Percentiles rank a stretch among this genome's conserved stretches.
Conservation (phyloP, 2,329 filamentous ascomycete genomes). For the Pseudophaeomoniella oleicola region DNA sequence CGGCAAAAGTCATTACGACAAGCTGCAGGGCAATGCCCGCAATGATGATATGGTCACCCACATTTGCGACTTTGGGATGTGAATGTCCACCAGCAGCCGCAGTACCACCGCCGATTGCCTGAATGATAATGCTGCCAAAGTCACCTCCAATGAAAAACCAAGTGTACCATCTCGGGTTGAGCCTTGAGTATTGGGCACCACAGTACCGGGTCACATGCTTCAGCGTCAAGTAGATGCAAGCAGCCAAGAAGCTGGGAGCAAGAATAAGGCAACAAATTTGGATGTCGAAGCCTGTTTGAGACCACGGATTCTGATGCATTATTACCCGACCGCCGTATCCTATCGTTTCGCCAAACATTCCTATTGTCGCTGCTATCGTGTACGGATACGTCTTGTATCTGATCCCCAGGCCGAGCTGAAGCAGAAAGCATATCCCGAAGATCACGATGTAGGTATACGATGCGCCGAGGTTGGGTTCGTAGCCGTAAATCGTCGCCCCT, state of each 20-base stretch:
- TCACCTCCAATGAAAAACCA: conserved; percentile 48
- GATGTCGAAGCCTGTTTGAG: conserved; percentile 32
- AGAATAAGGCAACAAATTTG: conserved; percentile 43
- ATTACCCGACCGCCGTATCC: conserved; percentile 43
- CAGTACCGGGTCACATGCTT: conserved; percentile 43
- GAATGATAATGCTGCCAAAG: conserved; percentile 41
- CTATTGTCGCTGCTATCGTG: conserved; percentile 32
- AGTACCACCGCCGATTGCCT: conserved; percentile 43
- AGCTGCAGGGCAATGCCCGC: conserved; percentile 45
- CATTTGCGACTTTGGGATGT: conserved; percentile 21
- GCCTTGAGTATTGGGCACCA: conserved; percentile 32
- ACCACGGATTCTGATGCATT: conserved; percentile 39
- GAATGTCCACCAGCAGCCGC: conserved; percentile 30
- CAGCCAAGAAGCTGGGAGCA: conserved; percentile 40
- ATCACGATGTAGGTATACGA: conserved; percentile 39
- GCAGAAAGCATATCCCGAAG: conserved; percentile 33
- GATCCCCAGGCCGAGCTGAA: conserved; percentile 34
- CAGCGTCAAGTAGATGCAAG: conserved; percentile 40
- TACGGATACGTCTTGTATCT: conserved; percentile 42
- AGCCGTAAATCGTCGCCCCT: conserved; percentile 35
- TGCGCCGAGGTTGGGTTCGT: conserved; percentile 35
- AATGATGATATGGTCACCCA: conserved; percentile 42
- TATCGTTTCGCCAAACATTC: conserved; percentile 35
- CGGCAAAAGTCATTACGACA: conserved; percentile 26
- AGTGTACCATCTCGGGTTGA: conserved; percentile 37